Conservation (phyloP, 140 eudicot genomes). For the Senecio squalidus region DNA sequence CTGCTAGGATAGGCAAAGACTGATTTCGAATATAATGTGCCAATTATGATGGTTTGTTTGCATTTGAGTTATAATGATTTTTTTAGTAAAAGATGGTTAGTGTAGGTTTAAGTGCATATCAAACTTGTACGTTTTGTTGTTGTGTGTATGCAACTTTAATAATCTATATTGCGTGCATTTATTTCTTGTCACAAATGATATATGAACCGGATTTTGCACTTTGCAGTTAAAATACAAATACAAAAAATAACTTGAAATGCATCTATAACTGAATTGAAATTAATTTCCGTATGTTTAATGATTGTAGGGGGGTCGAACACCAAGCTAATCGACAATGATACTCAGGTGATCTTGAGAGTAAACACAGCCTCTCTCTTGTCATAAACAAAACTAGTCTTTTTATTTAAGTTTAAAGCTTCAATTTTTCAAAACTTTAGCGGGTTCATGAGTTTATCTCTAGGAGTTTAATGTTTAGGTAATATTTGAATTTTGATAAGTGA, state of each 20-base stretch:
- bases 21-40: neutral
- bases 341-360: constrained; percentile 13
- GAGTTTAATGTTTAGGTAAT: neutral
- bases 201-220: too few species aligned
- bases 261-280: neutral
- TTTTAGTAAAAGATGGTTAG: neutral
- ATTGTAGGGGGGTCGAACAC: neutral
- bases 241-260: neutral
- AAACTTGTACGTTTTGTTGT: too few species aligned
- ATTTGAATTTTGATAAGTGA: neutral
- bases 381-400: neutral
- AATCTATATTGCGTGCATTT: too few species aligned
- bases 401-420: too few species aligned
- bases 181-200: too few species aligned
- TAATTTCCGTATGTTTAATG: neutral
- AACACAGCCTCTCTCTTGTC: neutral
- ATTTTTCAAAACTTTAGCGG: too few species aligned
- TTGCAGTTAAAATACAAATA: neutral
- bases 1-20: neutral
- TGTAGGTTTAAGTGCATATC: too few species aligned
- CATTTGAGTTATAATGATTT: too few species aligned
- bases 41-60: too few species aligned
- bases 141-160: too few species aligned
- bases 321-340: constrained; percentile 6
- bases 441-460: too few species aligned